Evolutionary conservation across 2,329 filamentous ascomycete species (phyloP), one percentile per base, ranked within the genome.

Genomic region (Diaporthe ilicicola): DNA sequence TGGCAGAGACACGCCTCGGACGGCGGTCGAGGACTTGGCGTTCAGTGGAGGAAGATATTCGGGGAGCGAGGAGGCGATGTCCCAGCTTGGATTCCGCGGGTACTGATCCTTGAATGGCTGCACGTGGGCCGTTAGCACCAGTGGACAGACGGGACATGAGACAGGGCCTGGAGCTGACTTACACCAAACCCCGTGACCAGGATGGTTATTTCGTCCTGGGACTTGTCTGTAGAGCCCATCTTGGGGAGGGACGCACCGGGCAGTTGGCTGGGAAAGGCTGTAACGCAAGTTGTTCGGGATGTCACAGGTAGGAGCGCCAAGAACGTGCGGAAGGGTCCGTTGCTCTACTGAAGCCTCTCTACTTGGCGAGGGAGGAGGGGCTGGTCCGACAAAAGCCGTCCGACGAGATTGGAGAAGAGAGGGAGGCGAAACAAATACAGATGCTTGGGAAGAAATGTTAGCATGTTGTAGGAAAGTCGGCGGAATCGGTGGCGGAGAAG

Each of bases 31-130:
- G 75, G 73, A 80, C 76, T 86, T 87, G 74, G 79, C 79, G 64
- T 83, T 81, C 17, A 84, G 79, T 1, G 85, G 82, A 2, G 90
- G 88, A 6, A 95, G 87, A 75, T 88, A 87, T 2, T 87, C 80
- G 4, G 93, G 91, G n/a, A 97, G 88, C 24, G 83, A 84, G 32
- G 85, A 86, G 61, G 92, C 90, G 77, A 97, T 95, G 78, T 95
- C 88, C 87, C 90, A 95, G 3, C 94, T 94, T 10, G 94, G 93
- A 78, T 97, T 97, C 72, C 91, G 83, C 34, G 90, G 89, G 77
- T 91, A 91, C 54, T 91, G 83, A n/a, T 82, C 85, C 76, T 91
- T 90, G 81, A 97, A 97, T 1, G 94, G 92, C 93, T 95, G n/a
- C 42, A 34, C n/a, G 13, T 6, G 5, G 7, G 22, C 42, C 15